Conservation (phyloP, 768 basidiomycete species). For the Epithele typhae region DNA sequence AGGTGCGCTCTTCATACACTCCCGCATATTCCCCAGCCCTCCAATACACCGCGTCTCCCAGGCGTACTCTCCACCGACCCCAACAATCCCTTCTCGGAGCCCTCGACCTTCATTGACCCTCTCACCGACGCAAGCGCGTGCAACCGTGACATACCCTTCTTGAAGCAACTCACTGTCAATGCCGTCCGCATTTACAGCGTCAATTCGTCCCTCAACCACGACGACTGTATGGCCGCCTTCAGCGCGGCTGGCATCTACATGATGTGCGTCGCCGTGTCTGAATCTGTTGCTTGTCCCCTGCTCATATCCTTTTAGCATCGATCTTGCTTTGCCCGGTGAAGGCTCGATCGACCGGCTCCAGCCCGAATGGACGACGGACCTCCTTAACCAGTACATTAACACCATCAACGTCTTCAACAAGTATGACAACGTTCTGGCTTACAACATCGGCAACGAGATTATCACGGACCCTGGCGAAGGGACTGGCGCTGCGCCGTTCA, state of each 20-base stretch:
- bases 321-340: slow-evolving; percentile 79
- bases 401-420: slow-evolving; percentile 79
- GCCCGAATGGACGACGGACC: slow-evolving; percentile 78
- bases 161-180: slow-evolving; percentile 76
- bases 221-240: slow-evolving; percentile 77
- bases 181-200: slow-evolving; percentile 85
- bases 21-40: too few species aligned
- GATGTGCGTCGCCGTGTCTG: slow-evolving; percentile 50
- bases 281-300: slow-evolving; percentile 1
- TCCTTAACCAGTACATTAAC: slow-evolving; percentile 71
- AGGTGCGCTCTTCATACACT: slow-evolving; percentile 42
- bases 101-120: slow-evolving; percentile 77
- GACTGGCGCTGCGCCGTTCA: slow-evolving; percentile 67
- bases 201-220: slow-evolving; percentile 78
- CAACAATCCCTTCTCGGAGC: slow-evolving; percentile 64
- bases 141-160: slow-evolving; percentile 71
- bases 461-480: slow-evolving; percentile 50
- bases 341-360: slow-evolving; percentile 73
- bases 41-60: slow-evolving; percentile 8
- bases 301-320: slow-evolving; percentile 51
- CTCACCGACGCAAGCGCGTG: slow-evolving; percentile 66
- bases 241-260: slow-evolving; percentile 82
- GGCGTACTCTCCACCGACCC: slow-evolving; percentile 36
- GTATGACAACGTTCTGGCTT: slow-evolving; percentile 88
- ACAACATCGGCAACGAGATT: slow-evolving; percentile 87